Conservation (phyloP, 1,284 basidiomycete species). For the Trichosporon inkin region DNA sequence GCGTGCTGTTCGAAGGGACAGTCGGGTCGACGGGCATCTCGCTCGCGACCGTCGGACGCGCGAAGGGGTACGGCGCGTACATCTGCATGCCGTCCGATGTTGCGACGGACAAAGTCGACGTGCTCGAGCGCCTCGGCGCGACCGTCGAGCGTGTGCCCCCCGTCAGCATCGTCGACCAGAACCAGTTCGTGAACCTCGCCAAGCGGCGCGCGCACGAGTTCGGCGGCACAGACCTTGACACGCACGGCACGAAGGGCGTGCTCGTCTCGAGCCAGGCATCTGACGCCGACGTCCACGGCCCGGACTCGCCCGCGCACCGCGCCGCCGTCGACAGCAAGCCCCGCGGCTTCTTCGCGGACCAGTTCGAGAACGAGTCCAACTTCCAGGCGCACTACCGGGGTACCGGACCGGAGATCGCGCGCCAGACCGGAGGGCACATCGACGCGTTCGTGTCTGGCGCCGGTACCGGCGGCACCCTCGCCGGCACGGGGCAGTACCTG, state of each 20-base stretch:
- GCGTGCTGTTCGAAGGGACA: slow-evolving; percentile 94
- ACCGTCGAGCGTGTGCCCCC: slow-evolving; percentile 78
- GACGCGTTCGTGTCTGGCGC: slow-evolving; percentile 93
- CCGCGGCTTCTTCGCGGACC: slow-evolving; percentile 72
- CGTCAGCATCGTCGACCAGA: slow-evolving; percentile 85
- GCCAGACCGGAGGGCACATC: slow-evolving; percentile 77
- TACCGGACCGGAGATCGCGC: slow-evolving; percentile 94
- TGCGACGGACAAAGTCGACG: slow-evolving; percentile 80
- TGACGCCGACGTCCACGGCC: slow-evolving; percentile 43
- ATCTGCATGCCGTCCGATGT: slow-evolving; percentile 95
- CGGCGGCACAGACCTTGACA: slow-evolving; percentile 53
- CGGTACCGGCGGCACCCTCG: slow-evolving; percentile 92
- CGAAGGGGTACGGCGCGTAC: slow-evolving; percentile 60
- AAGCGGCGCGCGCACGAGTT: slow-evolving; percentile 69
- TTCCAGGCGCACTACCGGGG: slow-evolving; percentile 82
- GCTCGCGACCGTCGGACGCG: slow-evolving; percentile 83
- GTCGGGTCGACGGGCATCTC: slow-evolving; percentile 97
- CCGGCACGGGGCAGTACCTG: slow-evolving; percentile 75
- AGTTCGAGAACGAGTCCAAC: slow-evolving; percentile 92
- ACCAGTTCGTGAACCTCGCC: slow-evolving; percentile 84
- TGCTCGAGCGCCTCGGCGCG: slow-evolving; percentile 79
- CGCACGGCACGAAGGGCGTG: slow-evolving; percentile 28
- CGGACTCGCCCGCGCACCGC: background rate
- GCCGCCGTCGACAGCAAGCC: slow-evolving; percentile 31
- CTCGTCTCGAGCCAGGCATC: slow-evolving; percentile 59